Percentiles rank a stretch among this genome's conserved stretches.
Evolutionary conservation across 805 yeast genomes (phyloP).

Genomic region (Yamadazyma takamatsuzukensis): DNA sequence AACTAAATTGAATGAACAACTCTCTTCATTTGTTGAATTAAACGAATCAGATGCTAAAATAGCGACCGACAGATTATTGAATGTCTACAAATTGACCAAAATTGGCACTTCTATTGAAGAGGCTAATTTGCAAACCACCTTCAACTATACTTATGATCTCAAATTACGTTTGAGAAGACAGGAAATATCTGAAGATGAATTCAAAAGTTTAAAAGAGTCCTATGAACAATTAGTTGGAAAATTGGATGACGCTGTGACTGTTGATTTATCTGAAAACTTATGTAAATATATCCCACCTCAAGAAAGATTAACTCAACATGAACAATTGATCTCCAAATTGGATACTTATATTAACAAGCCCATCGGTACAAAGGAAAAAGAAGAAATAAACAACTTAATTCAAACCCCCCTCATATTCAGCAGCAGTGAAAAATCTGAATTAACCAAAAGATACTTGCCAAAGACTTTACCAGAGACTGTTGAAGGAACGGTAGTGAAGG

Average conservation of each 20-base stretch:
- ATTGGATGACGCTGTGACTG: slow-evolving; percentile 44
- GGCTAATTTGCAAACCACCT: slow-evolving; percentile 58
- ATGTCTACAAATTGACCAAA: slow-evolving; percentile 42
- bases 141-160: slow-evolving; percentile 43
- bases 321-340: slow-evolving; percentile 18
- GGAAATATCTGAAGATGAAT: slow-evolving; percentile 29
- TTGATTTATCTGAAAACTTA: slow-evolving; percentile 44
- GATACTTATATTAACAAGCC: slow-evolving; percentile 19
- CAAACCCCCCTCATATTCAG: slow-evolving; percentile 38
- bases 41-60: slow-evolving; percentile 17
- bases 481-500: slow-evolving; percentile 35
- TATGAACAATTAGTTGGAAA: slow-evolving; percentile 36
- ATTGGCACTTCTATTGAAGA: slow-evolving; percentile 56
- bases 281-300: slow-evolving; percentile 33
- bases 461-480: slow-evolving; percentile 51
- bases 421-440: slow-evolving; percentile 28
- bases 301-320: slow-evolving; percentile 20
- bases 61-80: slow-evolving; percentile 46
- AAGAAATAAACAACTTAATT: slow-evolving; percentile 42
- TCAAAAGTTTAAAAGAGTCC: slow-evolving; percentile 14
- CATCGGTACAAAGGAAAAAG: slow-evolving; percentile 34
- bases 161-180: slow-evolving; percentile 37
- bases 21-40: slow-evolving; percentile 26
- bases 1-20: slow-evolving; percentile 1
- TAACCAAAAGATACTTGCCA: slow-evolving; percentile 52